These are phyloP conservation scores for Lindgomyces ingoldianus DNA, from an alignment of 495 filamentous ascomycete genomes.

Conservation along the genomic window DNA sequence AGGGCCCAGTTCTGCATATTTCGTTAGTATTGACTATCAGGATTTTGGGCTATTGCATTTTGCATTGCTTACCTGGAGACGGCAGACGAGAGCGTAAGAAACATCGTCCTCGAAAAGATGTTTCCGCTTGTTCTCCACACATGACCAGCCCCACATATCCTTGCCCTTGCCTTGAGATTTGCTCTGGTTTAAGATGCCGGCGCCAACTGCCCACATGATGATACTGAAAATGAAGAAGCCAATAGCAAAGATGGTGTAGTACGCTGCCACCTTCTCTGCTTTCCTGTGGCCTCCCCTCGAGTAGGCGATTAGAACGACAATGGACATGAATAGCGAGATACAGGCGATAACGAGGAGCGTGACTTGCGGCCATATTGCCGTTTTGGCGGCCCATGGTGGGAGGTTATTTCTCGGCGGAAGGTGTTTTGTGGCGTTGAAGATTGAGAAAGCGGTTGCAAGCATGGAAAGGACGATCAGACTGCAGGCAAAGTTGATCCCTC, in stretches of 20 bases:
- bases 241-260: constrained; percentile 90
- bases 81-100: constrained; percentile 90
- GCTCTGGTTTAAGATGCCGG: constrained; percentile 76
- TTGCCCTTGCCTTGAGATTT: constrained; percentile 70
- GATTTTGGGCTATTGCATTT: too few relatives aligned
- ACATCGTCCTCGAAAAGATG: constrained; percentile 74
- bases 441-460: constrained; percentile 76
- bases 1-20: constrained; percentile 80
- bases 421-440: constrained; percentile 80
- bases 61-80: constrained; percentile 70
- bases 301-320: constrained; percentile 83
- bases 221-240: constrained; percentile 93
- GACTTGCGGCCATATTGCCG: constrained; percentile 87
- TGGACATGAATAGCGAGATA: constrained; percentile 75
- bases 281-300: constrained; percentile 84
- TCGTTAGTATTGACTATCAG: constrained; percentile 19
- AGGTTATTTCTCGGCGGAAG: constrained; percentile 75
- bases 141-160: constrained; percentile 97
- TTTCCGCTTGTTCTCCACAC: constrained; percentile 79
- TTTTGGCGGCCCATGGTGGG: constrained; percentile 77
- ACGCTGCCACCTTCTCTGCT: constrained; percentile 88
- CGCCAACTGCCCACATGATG: constrained; percentile 87
- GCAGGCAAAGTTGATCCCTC: constrained; percentile 93
- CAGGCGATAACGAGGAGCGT: constrained; percentile 73
- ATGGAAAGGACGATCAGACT: constrained; percentile 91